Evolutionary conservation across 75 land plant genomes (phyloP), one percentile per base, ranked within the genome.

Genomic region (Selaginella tamariscina): DNA sequence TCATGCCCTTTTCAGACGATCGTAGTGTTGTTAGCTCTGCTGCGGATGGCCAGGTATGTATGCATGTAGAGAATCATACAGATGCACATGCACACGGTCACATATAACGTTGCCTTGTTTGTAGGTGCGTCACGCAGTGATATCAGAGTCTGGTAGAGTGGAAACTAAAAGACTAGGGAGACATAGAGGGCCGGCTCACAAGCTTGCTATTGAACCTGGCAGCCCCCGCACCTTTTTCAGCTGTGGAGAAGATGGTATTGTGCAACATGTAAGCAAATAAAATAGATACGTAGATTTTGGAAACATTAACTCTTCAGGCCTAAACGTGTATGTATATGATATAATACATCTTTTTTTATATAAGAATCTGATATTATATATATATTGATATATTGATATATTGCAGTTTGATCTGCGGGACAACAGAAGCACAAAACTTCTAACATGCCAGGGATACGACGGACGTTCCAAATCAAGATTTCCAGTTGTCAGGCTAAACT

Each of bases 351-450:
- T n/a, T n/a, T n/a, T n/a, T n/a, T n/a, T n/a, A n/a, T n/a, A n/a
- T n/a, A n/a, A n/a, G n/a, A n/a, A n/a, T n/a, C n/a, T n/a, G n/a
- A n/a, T n/a, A n/a, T n/a, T n/a, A n/a, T n/a, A n/a, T n/a, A n/a
- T n/a, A n/a, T n/a, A n/a, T n/a, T n/a, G n/a, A n/a, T n/a, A n/a
- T n/a, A n/a, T n/a, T n/a, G n/a, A n/a, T n/a, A 15, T 44, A 24
- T 62, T 71, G 70, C 80, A 93, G 96, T 80, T 93, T 87, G 98
- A 93, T 77, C 64, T 93, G 71, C 85, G 98, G 70, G 79, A 78
- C 31, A 57, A 60, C 29, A 55, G 71, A 67, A 78, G 84, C 22
- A 83, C 83, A 27, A 72, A 77, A 68, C 85, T 90, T 24, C 82
- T 93, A 54, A 77, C 76, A 1, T 93, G 98, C 79, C 70, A 76